Percentiles rank a stretch among this genome's conserved stretches.
These are phyloP conservation scores for Blastocystis sp. DNA, from an alignment of 352 stramenopile genomes.

Conservation along the genomic window DNA sequence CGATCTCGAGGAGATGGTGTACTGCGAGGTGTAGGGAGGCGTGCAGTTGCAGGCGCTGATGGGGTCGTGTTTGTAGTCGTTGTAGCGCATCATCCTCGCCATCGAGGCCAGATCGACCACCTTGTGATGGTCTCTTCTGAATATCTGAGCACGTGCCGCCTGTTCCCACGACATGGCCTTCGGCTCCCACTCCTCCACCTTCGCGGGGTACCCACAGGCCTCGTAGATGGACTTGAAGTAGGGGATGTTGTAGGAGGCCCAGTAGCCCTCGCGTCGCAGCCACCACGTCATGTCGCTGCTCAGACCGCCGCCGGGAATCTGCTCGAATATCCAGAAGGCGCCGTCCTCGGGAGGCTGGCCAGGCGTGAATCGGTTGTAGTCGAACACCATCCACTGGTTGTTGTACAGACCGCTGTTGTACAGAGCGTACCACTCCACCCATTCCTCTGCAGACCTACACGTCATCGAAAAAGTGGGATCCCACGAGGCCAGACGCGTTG, in stretches of 20 bases:
- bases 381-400: slow-evolving; percentile 75
- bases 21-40: slow-evolving; percentile 57
- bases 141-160: slow-evolving; percentile 69
- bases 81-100: slow-evolving; percentile 71
- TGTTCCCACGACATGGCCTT: slow-evolving; percentile 69
- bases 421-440: slow-evolving; percentile 68
- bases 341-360: slow-evolving; percentile 66
- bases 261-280: slow-evolving; percentile 70
- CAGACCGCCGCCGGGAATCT: slow-evolving; percentile 69
- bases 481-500: neutral
- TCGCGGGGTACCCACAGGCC: slow-evolving; percentile 67
- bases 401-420: slow-evolving; percentile 75
- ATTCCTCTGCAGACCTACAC: slow-evolving; percentile 64
- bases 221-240: slow-evolving; percentile 70
- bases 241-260: slow-evolving; percentile 76
- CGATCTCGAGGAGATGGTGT: slow-evolving; percentile 25
- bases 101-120: slow-evolving; percentile 68
- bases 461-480: neutral
- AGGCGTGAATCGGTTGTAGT: slow-evolving; percentile 69
- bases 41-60: slow-evolving; percentile 67
- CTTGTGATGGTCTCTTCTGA: slow-evolving; percentile 68
- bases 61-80: slow-evolving; percentile 70
- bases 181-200: slow-evolving; percentile 64
- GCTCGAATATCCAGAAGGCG: slow-evolving; percentile 70
- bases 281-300: slow-evolving; percentile 68